These are phyloP conservation scores for Marasmius oreades DNA, from an alignment of 1,284 basidiomycete species.

Conservation along the genomic window DNA sequence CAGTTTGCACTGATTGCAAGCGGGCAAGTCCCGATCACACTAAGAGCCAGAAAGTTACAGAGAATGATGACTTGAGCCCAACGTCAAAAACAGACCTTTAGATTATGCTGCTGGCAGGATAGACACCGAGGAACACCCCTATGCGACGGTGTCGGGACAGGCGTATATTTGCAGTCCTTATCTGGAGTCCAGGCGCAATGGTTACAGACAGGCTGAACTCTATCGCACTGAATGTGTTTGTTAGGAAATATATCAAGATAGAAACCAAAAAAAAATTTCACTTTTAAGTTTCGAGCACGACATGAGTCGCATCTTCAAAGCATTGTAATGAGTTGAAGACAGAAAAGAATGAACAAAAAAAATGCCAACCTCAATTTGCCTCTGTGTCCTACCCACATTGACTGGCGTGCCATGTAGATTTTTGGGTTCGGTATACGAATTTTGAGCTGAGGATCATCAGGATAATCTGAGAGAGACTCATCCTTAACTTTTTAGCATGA, in stretches of 20 bases:
- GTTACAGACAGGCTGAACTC: constrained; percentile 67
- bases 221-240: constrained; percentile 50
- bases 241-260: constrained; percentile 16
- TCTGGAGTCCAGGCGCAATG: constrained; percentile 64
- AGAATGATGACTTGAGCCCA: constrained; percentile 7
- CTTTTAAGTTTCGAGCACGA: constrained; percentile 67
- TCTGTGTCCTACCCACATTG: constrained; percentile 66
- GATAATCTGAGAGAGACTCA: neutral
- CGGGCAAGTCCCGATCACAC: constrained; percentile 66
- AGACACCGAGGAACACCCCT: constrained; percentile 71
- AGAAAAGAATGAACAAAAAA: neutral
- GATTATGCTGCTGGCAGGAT: constrained; percentile 58
- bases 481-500: neutral
- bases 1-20: constrained; percentile 59
- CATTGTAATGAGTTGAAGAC: neutral
- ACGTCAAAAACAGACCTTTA: constrained; percentile 49
- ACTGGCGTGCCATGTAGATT: constrained; percentile 55
- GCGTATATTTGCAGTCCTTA: constrained; percentile 66
- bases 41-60: constrained; percentile 22
- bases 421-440: constrained; percentile 61
- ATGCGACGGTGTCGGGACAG: constrained; percentile 68
- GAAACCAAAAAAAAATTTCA: constrained; percentile 22
- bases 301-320: constrained; percentile 53
- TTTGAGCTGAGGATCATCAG: constrained; percentile 57
- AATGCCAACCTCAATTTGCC: constrained; percentile 52